phyloP scores from a whole-genome alignment of 2,329 filamentous ascomycete genomes.

The Fusarium sp. region DNA sequence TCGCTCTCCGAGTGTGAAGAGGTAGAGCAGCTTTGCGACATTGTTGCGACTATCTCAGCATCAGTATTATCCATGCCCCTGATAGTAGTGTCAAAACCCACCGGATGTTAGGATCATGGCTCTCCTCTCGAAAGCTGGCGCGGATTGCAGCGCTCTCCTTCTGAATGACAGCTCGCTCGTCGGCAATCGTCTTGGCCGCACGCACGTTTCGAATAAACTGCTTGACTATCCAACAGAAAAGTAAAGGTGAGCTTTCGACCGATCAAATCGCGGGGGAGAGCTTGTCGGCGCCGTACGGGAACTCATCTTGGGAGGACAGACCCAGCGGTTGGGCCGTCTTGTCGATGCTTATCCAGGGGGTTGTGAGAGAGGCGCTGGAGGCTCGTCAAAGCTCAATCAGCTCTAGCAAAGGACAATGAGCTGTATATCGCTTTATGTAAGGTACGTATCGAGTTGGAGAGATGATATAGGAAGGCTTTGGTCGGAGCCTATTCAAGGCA shows the following conservation, averaged over 20 bases:
- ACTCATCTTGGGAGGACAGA: constrained; percentile 58
- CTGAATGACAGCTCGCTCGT: constrained; percentile 97
- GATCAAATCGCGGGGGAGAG: constrained; percentile 17
- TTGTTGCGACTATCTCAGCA: constrained; percentile 85
- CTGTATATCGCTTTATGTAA: constrained; percentile 8
- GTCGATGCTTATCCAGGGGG: constrained; percentile 48
- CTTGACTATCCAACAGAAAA: constrained; percentile 77
- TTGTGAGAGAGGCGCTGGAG: constrained; percentile 31
- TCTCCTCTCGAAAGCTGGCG: constrained; percentile 98
- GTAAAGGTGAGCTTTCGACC: constrained; percentile 27
- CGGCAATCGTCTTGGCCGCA: constrained; percentile 98
- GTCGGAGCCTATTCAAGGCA: constrained; percentile 46
- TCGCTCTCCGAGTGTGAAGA: constrained; percentile 96
- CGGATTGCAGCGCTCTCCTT: constrained; percentile 99
- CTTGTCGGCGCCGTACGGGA: constrained; percentile 53
- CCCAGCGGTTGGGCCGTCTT: constrained; percentile 53
- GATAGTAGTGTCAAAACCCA: constrained; percentile 61
- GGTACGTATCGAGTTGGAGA: neutral
- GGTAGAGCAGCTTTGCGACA: constrained; percentile 97
- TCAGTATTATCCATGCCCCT: constrained; percentile 22
- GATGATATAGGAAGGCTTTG: constrained; percentile 19
- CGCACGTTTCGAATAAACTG: constrained; percentile 99
- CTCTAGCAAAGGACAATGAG: constrained; percentile 34
- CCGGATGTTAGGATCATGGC: constrained; percentile 91
- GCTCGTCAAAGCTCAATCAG: constrained; percentile 45